These are phyloP conservation scores for Globisporangium cystogenes DNA, from an alignment of 352 stramenopile species.

Conservation along the genomic window DNA sequence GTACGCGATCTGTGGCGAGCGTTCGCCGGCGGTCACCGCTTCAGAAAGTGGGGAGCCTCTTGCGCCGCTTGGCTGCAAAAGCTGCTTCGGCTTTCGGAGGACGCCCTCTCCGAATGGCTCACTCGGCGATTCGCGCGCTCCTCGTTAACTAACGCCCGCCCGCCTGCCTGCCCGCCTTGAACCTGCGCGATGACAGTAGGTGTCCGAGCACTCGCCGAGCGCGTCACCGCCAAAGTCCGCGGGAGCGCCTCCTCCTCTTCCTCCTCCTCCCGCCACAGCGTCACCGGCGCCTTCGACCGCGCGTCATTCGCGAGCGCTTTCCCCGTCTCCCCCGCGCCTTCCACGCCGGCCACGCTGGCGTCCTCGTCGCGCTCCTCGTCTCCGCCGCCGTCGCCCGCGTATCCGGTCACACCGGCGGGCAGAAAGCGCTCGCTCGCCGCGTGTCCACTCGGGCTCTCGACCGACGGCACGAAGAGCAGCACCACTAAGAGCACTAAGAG, in stretches of 20 bases:
- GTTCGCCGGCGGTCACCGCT: too few relatives aligned
- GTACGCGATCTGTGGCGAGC: neutral
- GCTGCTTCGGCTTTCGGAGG: too few relatives aligned
- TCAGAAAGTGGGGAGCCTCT: too few relatives aligned
- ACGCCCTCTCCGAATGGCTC: too few relatives aligned
- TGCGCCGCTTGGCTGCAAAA: too few relatives aligned
- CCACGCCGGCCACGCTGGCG: neutral
- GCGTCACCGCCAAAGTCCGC: neutral
- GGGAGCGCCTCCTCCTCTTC: too few relatives aligned
- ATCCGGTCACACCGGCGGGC: neutral
- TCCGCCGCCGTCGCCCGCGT: neutral
- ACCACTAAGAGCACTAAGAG: conserved; percentile 6
- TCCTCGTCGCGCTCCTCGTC: neutral
- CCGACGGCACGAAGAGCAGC: neutral
- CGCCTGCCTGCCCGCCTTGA: neutral
- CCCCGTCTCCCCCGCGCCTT: neutral
- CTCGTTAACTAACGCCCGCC: too few relatives aligned
- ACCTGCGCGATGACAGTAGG: too few relatives aligned
- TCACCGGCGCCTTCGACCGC: neutral
- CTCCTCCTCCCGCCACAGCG: neutral
- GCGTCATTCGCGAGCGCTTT: conserved; percentile 2
- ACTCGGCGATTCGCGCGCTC: neutral
- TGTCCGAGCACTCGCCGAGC: neutral
- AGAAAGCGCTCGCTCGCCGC: neutral
- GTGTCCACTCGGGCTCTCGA: neutral